A percentile compares a stretch with the other conserved stretches of the same genome.
These are phyloP conservation scores for Raphanus sativus DNA, from an alignment of 345 rosid species.

Conservation along the genomic window DNA sequence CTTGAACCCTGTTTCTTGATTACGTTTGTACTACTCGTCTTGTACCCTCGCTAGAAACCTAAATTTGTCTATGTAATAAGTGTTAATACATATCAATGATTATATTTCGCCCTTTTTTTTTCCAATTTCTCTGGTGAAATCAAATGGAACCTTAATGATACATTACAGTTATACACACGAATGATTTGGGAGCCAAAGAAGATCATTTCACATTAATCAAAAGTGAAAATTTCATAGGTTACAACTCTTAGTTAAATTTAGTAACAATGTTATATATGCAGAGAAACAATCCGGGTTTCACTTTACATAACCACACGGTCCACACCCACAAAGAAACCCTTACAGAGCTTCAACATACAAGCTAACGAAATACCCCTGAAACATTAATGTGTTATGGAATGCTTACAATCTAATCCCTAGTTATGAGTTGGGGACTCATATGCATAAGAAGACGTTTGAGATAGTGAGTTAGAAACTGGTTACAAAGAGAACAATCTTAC, in stretches of 20 bases:
- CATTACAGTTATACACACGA: not conserved
- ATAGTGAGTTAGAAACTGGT: slow-evolving; percentile 19
- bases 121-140: not conserved
- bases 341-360: slow-evolving; percentile 17
- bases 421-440: slow-evolving; percentile 8
- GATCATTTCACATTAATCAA: not conserved
- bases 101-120: not conserved
- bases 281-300: slow-evolving; percentile 31
- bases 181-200: not conserved
- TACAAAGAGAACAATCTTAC: not conserved
- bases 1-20: not conserved
- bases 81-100: not conserved
- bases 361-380: slow-evolving; percentile 20
- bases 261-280: slow-evolving; percentile 35
- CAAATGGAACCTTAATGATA: not conserved
- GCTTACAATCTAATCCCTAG: slow-evolving; percentile 33
- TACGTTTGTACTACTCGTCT: slow-evolving; percentile 56
- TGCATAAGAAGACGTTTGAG: slow-evolving; percentile 20
- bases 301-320: slow-evolving; percentile 39
- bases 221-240: not conserved
- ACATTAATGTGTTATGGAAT: not conserved
- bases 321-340: slow-evolving; percentile 26
- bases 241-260: not conserved
- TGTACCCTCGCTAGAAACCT: not conserved
- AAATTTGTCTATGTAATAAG: not conserved